Evolutionary conservation across 202 grass and related monocot species (phyloP).

Genomic region (Saccharum hybrid): DNA sequence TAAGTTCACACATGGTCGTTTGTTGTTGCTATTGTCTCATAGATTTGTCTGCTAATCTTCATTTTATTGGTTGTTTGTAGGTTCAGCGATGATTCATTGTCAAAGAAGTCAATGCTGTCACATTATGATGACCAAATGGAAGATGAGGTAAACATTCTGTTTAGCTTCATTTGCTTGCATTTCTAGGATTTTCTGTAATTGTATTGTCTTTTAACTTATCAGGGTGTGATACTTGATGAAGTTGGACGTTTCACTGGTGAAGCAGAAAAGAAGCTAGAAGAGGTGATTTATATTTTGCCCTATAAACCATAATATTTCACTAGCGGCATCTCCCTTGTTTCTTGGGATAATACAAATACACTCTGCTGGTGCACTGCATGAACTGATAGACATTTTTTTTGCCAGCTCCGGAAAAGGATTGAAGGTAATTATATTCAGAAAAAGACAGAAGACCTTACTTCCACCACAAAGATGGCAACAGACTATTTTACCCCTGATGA

Average conservation of each 20-base stretch:
- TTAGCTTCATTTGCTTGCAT: conserved; percentile 35
- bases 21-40: conserved; percentile 3
- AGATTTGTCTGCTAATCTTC: conserved; percentile 15
- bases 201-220: conserved; percentile 36
- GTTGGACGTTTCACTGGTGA: conserved; percentile 75
- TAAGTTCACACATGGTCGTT: conserved; percentile 35
- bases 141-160: conserved; percentile 67
- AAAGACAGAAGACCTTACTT: conserved; percentile 76
- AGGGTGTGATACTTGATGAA: conserved; percentile 91
- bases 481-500: conserved; percentile 85
- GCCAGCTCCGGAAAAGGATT: conserved; percentile 83
- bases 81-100: conserved; percentile 70
- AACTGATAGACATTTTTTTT: conserved; percentile 28
- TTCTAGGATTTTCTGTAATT: conserved; percentile 39
- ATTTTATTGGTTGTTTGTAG: conserved; percentile 46
- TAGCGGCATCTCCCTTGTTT: background rate
- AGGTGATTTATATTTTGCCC: conserved; percentile 50
- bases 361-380: background rate
- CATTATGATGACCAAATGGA: conserved; percentile 79
- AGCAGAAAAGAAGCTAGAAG: conserved; percentile 85
- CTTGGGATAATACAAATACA: background rate
- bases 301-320: conserved; percentile 1
- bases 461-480: conserved; percentile 62
- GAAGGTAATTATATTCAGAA: conserved; percentile 62
- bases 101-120: conserved; percentile 75